Base-by-base conservation (phyloP, 148 eudicot genomes). In the Rhododendron kiyosumense region DNA sequence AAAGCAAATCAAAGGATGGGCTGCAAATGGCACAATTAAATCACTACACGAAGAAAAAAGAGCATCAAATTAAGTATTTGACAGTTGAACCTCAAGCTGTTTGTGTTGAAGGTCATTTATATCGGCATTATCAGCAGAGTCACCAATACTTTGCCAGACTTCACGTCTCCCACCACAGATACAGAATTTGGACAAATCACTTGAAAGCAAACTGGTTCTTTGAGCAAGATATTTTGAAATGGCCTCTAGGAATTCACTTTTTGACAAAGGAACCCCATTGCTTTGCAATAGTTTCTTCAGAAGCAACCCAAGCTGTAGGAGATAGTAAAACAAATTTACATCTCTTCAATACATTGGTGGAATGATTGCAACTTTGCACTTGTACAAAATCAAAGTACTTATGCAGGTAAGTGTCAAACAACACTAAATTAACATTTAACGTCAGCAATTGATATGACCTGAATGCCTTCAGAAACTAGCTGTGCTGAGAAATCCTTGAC, bases 401-500 rank as follows among this genome's bases (percentile, higher is more conserved):
- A 20, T 84, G 4, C 82, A 61, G 22, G 36, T 38, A 82, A 61
- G 8, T 85, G 18, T 81, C 17, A n/a, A 65, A 26, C n/a, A 84
- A 30, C 67, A 15, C 28, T 32, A 38, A 59, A 88, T 51, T 9
- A 77, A 26, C n/a, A 79, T 52, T 41, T n/a, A 77, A 38, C 17
- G 34, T 41, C 32, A 71, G 61, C 38, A 75, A 26, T 81, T 74
- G 59, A 59, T 59, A 52, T 57, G 84, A 96, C 99, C 98, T 96
- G 97, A 91, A 90, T 89, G 80, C 98, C 92, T 84, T 94, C 93
- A 86, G 97, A 92, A 78, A 89, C 90, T 84, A 96, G 92, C 86
- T 92, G 89, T 65, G 91, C 82, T 11, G 98, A 94, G 84, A 95
- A 92, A 87, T 95, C 96, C 89, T 93, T 93, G 48, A 93, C 96